Base-by-base conservation (phyloP, 768 basidiomycete genomes). In the Termitomyces sp. region DNA sequence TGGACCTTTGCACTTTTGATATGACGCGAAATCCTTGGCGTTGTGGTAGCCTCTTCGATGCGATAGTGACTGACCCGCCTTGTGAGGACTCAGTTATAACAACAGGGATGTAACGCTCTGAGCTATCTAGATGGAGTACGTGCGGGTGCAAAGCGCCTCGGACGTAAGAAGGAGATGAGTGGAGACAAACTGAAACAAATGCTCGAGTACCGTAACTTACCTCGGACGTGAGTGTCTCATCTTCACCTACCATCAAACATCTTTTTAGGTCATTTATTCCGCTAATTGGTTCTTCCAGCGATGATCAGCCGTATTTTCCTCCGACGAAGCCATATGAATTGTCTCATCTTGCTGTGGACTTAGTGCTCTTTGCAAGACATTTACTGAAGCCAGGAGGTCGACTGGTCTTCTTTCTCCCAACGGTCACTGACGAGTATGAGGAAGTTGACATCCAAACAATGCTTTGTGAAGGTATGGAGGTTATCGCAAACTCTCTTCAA, bases 341-440 rank as follows among this genome's bases (percentile, higher is more conserved):
- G 43, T 90, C 91, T 2, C 81, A 86, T 55, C 82, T 99, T 43
- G 88, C 88, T 9, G 64, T 77, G 14, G 95, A 97, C 69, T 85
- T 99, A 14, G 84, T 98, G 32, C 68, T 87, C 16, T 80, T 94
- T 47, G 85, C 93, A 2, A 82, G 95, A 54, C 92, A 90, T 71
- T 75, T 97, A 30, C 81, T 99, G 32, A 92, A 86, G 62, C 92
- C 92, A 1, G 80, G 79, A 26, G 97, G 97, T 13, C 78, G 97
- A 43, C 81, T 99, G 16, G 96, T 99, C 4, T 98, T 97, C 75
- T 98, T 98, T 76, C 79, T 98, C 23, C 93, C 93, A 0, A 95
- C 93, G 0, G 90, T 96, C 23, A 92, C 85, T 13, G 95, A 96
- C 50, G 89, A 95, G 44, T 98, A 95, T 68, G 83, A 89, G 61